Evolutionary conservation across 2,329 filamentous ascomycete species (phyloP), one percentile per base, ranked within the genome.

Genomic region (Aspergillus tubingensis): DNA sequence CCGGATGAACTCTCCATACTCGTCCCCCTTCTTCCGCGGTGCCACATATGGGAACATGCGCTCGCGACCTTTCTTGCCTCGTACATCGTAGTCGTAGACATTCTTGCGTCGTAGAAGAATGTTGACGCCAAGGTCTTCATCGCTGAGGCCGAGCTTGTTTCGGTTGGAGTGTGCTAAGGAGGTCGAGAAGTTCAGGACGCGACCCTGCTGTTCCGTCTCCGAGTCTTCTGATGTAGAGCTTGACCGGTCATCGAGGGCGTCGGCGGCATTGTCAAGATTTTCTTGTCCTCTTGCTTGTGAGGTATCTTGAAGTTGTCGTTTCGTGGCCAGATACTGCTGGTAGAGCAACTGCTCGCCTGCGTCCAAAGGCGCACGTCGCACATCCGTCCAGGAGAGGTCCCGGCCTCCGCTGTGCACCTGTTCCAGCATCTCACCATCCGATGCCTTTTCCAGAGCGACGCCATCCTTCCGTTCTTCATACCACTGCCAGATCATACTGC

Each of bases 1-100:
- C 57, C 92, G 87, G 67, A 99, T 97, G 15, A 96, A 80, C 65
- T 99, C 95, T 60, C 95, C 95, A 76, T 95, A 99, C 65, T 97
- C 94, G 72, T 98, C 95, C 30, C 85, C 86, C 54, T 92, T 88
- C 73, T 88, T 90, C 69, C 91, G 84, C 54, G 92, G 88, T 23
- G 93, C 86, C 1, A 93, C 86, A 56, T 96, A 88, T 0, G 95
- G 95, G 72, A 97, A 98, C 79, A 96, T 90, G 63, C 92, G 88
- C 72, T 99, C 95, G 57, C 93, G 86, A 3, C 95, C 95, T 72
- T 91, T 96, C 75, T 96, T 97, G 38, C 90, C 91, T 43, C 92
- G 85, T 1, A 97, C 90, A 71, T 97, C 92, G 68, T 91, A 99
- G 75, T 99, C 95, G 73, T 95, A 91, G n/a, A 96, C 88, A 13